Evolutionary conservation across 208 protist species (phyloP), one percentile per base, ranked within the genome.

Genomic region (Leishmania major): DNA sequence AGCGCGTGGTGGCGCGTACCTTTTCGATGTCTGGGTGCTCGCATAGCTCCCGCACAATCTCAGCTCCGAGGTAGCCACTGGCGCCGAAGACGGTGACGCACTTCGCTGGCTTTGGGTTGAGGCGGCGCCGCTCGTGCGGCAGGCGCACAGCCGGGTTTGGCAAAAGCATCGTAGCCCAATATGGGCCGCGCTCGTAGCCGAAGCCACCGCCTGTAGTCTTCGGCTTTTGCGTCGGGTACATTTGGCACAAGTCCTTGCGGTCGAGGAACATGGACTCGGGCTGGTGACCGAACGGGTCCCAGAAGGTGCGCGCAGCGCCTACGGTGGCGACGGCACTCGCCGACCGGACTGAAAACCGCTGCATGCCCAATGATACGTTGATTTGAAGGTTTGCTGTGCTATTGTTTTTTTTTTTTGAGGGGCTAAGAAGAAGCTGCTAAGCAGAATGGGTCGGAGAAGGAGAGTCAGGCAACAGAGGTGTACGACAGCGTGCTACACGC

Each of bases 191-290:
- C 83, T 96, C 93, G 78, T 98, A 98, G 66, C 95, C 95, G 75
- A 95, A 98, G 51, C 91, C 93, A 90, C 95, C 95, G 85, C 92
- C 95, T 0, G 95, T 97, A 22, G 93, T 97, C 79, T 91, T 90
- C 43, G 93, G 95, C 81, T 98, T 98, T 40, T 88, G 87, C 3
- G 95, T 98, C 69, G 95, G 95, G 88, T 98, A 98, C 94, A 98
- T 98, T 81, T 97, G 93, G 59, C 91, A 81, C 13, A 98, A 81
- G 87, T 98, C 95, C 80, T 98, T 98, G 40, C 95, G 88, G 72
- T 98, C 95, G 81, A 98, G 85, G 66, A 96, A 98, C 88, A 95
- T 91, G 37, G 93, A 98, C 88, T 98, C 93, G 19, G 93, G 84
- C 83, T 98, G 95, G 82, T 95, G 90, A n/a, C 93, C 93, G 74